A percentile compares a stretch with the other conserved stretches of the same genome.
These are phyloP conservation scores for Aureoboletus auriporus DNA, from an alignment of 768 basidiomycete species.

Conservation along the genomic window DNA sequence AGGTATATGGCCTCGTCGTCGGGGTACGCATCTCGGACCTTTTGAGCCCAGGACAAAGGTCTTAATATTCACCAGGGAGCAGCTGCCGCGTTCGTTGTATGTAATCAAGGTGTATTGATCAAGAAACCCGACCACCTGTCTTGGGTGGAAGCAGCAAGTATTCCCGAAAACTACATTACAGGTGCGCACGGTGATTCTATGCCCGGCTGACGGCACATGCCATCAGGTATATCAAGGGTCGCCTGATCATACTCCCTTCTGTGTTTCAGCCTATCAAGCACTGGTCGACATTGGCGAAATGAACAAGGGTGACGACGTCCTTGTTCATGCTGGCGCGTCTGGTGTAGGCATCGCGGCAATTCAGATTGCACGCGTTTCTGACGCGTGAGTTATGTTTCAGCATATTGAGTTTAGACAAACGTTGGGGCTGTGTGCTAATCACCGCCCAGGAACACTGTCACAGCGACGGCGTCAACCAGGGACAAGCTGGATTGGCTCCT, in stretches of 20 bases:
- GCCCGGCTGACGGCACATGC: conserved; percentile 2
- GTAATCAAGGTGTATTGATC: conserved; percentile 62
- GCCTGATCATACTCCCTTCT: conserved; percentile 1
- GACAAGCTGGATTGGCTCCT: conserved; percentile 80
- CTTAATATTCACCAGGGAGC: conserved; percentile 57
- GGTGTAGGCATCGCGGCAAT: conserved; percentile 88
- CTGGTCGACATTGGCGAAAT: conserved; percentile 66
- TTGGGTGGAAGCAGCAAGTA: conserved; percentile 82
- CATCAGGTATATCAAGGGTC: background rate
- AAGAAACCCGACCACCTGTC: conserved; percentile 70
- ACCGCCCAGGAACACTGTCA: conserved; percentile 55
- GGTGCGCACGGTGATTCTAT: conserved; percentile 41
- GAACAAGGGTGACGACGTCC: conserved; percentile 65
- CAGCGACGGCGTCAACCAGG: conserved; percentile 80
- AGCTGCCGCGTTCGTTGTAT: conserved; percentile 82
- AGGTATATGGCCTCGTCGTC: conserved; percentile 74
- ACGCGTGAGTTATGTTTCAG: conserved; percentile 53
- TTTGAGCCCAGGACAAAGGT: background rate
- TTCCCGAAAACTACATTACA: conserved; percentile 87
- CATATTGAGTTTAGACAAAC: background rate
- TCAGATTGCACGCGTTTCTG: conserved; percentile 73
- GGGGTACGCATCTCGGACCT: conserved; percentile 53
- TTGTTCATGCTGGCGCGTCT: conserved; percentile 89
- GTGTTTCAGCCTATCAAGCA: conserved; percentile 52
- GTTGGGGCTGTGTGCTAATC: conserved; percentile 7